phyloP scores from a whole-genome alignment of 495 filamentous ascomycete genomes.

The Copromyces sp. region DNA sequence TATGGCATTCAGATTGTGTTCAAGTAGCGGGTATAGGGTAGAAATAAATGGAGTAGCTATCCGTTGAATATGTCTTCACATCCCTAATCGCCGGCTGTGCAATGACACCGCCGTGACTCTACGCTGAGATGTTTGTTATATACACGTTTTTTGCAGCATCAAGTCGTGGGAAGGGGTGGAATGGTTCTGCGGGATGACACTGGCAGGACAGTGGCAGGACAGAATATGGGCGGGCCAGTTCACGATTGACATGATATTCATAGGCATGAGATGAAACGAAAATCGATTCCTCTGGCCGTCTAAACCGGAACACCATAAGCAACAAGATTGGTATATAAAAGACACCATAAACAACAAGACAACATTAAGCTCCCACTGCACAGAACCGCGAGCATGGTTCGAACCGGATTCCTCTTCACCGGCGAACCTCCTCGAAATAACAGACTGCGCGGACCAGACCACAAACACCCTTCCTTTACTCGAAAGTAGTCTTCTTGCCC shows the following conservation, averaged over 20 bases:
- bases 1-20: neutral
- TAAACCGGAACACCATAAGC: neutral
- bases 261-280: too few relatives aligned
- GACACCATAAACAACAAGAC: neutral
- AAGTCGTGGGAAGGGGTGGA: too few relatives aligned
- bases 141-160: too few relatives aligned
- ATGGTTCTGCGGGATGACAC: too few relatives aligned
- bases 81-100: neutral
- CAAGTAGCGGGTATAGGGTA: neutral
- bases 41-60: neutral
- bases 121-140: too few relatives aligned
- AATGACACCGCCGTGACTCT: neutral
- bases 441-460: neutral
- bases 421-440: too few relatives aligned
- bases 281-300: neutral
- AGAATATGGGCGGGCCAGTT: too few relatives aligned
- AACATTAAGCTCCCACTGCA: neutral
- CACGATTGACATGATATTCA: too few relatives aligned
- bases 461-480: slow-evolving; percentile 26
- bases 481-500: slow-evolving; percentile 80
- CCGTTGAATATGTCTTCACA: neutral
- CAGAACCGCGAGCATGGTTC: neutral
- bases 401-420: neutral
- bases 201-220: too few relatives aligned
- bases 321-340: neutral